A percentile compares a stretch with the other conserved stretches of the same genome.
phyloP scores from a whole-genome alignment of 2,329 filamentous ascomycete genomes.

The Rhytidhysteron rufulum region DNA sequence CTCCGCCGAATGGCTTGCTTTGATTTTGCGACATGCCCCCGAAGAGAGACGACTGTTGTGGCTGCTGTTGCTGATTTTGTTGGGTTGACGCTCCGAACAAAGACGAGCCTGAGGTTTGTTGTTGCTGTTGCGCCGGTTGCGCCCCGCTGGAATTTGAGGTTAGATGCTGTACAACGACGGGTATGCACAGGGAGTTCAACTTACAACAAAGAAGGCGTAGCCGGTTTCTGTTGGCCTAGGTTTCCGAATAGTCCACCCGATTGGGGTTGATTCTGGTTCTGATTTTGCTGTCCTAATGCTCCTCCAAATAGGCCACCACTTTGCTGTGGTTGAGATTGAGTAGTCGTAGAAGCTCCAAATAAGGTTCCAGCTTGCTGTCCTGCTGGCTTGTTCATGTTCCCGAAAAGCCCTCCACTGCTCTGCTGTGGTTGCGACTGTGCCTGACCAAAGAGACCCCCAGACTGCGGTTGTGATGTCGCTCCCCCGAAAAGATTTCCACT shows the following conservation, averaged over 20 bases:
- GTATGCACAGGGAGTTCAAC: constrained; percentile 16
- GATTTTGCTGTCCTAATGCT: constrained; percentile 23
- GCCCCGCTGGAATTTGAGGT: constrained; percentile 28
- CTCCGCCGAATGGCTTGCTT: constrained; percentile 13
- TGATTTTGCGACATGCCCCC: constrained; percentile 28
- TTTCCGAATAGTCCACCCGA: constrained; percentile 31
- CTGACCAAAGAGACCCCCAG: constrained; percentile 19
- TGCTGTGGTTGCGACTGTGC: constrained; percentile 21
- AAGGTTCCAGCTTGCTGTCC: constrained; percentile 26
- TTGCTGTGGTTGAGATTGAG: constrained; percentile 16
- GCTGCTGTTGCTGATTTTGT: constrained; percentile 21
- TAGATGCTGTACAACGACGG: constrained; percentile 17
- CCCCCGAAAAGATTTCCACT: constrained; percentile 23
- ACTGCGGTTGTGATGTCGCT: constrained; percentile 19
- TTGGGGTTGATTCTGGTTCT: constrained; percentile 22
- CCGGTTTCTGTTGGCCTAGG: constrained; percentile 17
- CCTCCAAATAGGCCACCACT: constrained; percentile 31
- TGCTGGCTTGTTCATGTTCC: constrained; percentile 31
- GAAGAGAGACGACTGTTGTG: constrained; percentile 27
- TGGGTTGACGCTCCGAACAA: constrained; percentile 18
- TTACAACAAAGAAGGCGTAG: constrained; percentile 36
- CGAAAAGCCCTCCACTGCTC: constrained; percentile 32
- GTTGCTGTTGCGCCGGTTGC: constrained; percentile 26
- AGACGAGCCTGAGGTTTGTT: constrained; percentile 29
- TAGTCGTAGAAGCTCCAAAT: constrained; percentile 33